phyloP scores from a whole-genome alignment of 306 rosid species.

The Lathyrus tuberosus region DNA sequence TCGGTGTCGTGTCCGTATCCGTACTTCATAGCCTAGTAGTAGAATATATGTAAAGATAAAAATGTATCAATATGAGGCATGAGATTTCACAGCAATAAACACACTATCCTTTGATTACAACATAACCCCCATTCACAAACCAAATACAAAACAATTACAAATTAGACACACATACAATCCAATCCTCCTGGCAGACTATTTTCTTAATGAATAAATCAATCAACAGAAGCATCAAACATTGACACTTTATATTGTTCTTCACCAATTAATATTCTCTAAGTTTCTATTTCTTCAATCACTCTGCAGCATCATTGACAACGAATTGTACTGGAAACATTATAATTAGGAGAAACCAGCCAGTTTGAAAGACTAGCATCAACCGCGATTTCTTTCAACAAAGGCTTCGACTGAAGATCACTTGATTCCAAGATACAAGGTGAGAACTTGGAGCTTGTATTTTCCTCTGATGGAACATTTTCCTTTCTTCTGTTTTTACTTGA shows the following conservation, averaged over 20 bases:
- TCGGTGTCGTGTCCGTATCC: no score
- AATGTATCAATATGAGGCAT: slow-evolving; percentile 5
- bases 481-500: slow-evolving; percentile 58
- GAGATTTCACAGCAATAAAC: slow-evolving; percentile 28
- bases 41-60: neutral
- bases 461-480: slow-evolving; percentile 55
- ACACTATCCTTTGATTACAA: slow-evolving; percentile 40
- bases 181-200: slow-evolving; percentile 44
- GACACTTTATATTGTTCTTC: neutral
- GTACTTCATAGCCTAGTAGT: no score
- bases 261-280: slow-evolving; percentile 14
- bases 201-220: slow-evolving; percentile 36
- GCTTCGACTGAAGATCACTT: slow-evolving; percentile 51
- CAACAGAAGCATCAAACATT: slow-evolving; percentile 36
- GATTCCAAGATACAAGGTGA: slow-evolving; percentile 42
- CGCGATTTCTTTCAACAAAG: slow-evolving; percentile 59
- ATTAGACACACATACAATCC: slow-evolving; percentile 49
- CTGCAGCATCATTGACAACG: slow-evolving; percentile 48
- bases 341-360: slow-evolving; percentile 64
- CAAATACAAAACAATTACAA: slow-evolving; percentile 43
- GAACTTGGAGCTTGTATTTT: slow-evolving; percentile 29
- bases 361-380: slow-evolving; percentile 81
- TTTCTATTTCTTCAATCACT: slow-evolving; percentile 16
- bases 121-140: slow-evolving; percentile 56
- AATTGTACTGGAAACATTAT: slow-evolving; percentile 40